Percentiles rank a stretch among this genome's conserved stretches.
phyloP scores from a whole-genome alignment of 495 filamentous ascomycete species.

The Neurospora terricola region DNA sequence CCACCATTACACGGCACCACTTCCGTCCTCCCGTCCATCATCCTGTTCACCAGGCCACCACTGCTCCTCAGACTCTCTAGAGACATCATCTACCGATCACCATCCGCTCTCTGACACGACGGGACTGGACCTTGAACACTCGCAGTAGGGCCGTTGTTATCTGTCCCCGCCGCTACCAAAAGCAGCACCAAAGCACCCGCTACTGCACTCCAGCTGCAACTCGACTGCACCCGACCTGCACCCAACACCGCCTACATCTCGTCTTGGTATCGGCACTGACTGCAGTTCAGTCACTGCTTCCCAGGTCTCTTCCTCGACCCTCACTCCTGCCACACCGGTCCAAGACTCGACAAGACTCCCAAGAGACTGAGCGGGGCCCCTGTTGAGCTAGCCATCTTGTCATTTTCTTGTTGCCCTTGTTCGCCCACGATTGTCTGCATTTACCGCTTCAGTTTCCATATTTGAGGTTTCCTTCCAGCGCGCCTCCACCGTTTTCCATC shows the following conservation, averaged over 20 bases:
- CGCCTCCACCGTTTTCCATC: background rate
- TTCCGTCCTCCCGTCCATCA: background rate
- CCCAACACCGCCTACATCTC: background rate
- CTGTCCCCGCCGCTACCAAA: background rate
- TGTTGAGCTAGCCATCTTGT: background rate
- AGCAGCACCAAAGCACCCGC: background rate
- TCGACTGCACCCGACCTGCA: background rate
- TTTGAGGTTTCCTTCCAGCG: background rate
- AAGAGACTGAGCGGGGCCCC: background rate
- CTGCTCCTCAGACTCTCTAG: background rate
- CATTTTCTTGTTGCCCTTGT: background rate
- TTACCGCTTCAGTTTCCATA: background rate
- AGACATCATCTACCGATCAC: background rate
- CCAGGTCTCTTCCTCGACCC: background rate
- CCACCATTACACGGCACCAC: background rate
- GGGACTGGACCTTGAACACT: background rate
- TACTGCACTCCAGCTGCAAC: background rate
- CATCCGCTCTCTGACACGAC: background rate
- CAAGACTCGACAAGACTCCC: background rate
- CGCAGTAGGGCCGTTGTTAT: background rate
- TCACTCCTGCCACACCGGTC: background rate
- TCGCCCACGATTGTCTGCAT: background rate
- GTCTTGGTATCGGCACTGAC: background rate
- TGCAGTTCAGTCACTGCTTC: background rate
- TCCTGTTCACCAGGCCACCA: background rate